Base-by-base conservation (phyloP, 2,329 filamentous ascomycete genomes). In the Simplicillium aogashimaense region DNA sequence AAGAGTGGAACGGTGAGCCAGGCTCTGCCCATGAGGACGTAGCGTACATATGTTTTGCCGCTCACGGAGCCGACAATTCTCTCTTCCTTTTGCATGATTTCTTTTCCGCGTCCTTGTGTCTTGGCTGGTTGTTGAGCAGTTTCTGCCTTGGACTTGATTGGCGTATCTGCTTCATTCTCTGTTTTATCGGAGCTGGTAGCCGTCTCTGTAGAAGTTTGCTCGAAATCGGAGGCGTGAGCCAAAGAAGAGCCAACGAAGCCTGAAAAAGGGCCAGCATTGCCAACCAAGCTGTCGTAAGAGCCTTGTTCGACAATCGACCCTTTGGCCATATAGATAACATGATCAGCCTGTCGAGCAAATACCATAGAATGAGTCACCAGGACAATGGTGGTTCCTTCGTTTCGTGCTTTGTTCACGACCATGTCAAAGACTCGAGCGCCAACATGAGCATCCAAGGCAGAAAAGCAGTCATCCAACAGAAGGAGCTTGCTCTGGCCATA, bases 401-500 rank as follows among this genome's bases (percentile, higher is more conserved):
- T 47, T 12, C 43, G 41, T 8, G 46, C 37, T 17, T 44, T 38
- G 28, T 46, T 48, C 28, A 50, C 40, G n/a, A 47, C 45, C 32
- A 33, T 44, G 35, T 49, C 45, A 37, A 49, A 43, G 29, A 48
- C 43, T 29, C 39, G 42, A 15, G 37, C 34, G 30, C 46, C 42
- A 12, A 45, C 42, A 39, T 41, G 43, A 18, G 45, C 39, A 39
- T 49, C 45, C 29, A 47, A 34, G 14, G 88, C 88, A 55, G 86
- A 92, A 32, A 95, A 70, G 46, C 88, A 90, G 58, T 95, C 88
- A 54, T 95, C 88, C 17, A 95, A 69, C 4, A 95, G 70, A 13
- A 95, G 65, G 56, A 94, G 85, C 40, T 79, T 79, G 6, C 85
- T 87, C 56, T 83, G 86, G 47, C 83, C 89, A 61, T 95, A 95